Conservation (phyloP, 257 asterid species). For the Solanum neorickii region DNA sequence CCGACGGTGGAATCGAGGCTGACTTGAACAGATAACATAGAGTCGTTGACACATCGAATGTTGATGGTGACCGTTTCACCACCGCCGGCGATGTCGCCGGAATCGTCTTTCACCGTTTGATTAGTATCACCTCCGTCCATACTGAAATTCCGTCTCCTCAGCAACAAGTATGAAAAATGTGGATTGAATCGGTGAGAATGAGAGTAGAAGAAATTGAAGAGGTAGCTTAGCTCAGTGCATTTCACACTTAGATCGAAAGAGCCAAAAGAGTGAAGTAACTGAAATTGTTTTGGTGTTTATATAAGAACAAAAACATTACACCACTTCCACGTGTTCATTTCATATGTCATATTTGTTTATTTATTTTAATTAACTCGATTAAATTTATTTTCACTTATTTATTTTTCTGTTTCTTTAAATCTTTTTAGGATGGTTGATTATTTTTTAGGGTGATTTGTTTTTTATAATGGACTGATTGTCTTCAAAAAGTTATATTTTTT, state of each 20-base stretch:
- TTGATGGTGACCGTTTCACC: constrained; percentile 30
- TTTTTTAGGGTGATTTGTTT: too few relatives aligned
- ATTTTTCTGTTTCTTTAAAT: too few relatives aligned
- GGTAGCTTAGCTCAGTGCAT: too few relatives aligned
- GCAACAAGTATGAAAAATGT: background rate
- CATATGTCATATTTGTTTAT: too few relatives aligned
- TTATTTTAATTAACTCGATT: too few relatives aligned
- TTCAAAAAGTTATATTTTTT: background rate
- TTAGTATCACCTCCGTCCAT: constrained; percentile 36
- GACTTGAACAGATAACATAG: constrained; percentile 28
- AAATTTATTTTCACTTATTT: too few relatives aligned
- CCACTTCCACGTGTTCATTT: too few relatives aligned
- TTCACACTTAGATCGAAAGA: too few relatives aligned
- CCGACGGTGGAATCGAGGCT: constrained; percentile 29
- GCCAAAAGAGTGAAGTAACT: too few relatives aligned
- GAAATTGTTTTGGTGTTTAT: too few relatives aligned
- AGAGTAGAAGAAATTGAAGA: background rate
- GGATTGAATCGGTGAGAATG: background rate
- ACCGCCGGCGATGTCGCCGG: background rate
- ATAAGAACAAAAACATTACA: too few relatives aligned
- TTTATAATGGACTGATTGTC: background rate
- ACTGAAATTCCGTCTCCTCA: background rate
- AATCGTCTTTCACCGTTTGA: background rate
- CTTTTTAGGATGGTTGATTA: too few relatives aligned
- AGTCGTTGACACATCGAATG: constrained; percentile 34